phyloP scores from a whole-genome alignment of 2,329 filamentous ascomycete genomes.

The Endoconidiophora laricicola region DNA sequence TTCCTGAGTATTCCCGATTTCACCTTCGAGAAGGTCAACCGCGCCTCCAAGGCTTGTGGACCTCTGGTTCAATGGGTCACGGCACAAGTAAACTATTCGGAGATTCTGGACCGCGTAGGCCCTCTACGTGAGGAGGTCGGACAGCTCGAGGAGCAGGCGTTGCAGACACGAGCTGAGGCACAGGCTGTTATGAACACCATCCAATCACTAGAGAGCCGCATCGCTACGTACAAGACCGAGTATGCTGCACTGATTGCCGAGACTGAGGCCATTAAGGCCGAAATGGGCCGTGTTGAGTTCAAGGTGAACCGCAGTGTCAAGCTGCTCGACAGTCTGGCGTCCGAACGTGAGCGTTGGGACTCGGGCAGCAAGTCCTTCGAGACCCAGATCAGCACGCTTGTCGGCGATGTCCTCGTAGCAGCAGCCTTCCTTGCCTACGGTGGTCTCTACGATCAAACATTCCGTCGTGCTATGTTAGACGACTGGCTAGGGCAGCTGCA shows the following conservation, averaged over 20 bases:
- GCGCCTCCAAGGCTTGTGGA: conserved; percentile 90
- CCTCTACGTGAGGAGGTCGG: conserved; percentile 81
- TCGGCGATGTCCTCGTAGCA: conserved; percentile 91
- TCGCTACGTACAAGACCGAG: conserved; percentile 87
- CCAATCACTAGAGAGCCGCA: conserved; percentile 67
- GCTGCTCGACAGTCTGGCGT: conserved; percentile 84
- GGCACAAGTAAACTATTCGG: conserved; percentile 95
- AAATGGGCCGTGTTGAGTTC: conserved; percentile 92
- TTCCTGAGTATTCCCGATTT: conserved; percentile 90
- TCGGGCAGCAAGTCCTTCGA: conserved; percentile 96
- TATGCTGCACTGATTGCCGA: conserved; percentile 93
- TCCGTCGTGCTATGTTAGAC: conserved; percentile 93
- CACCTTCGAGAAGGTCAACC: conserved; percentile 89
- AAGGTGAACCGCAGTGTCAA: conserved; percentile 95
- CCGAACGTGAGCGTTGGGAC: conserved; percentile 86
- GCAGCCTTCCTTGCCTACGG: conserved; percentile 94
- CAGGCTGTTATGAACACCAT: conserved; percentile 84
- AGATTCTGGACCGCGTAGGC: conserved; percentile 85
- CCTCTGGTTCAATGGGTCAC: conserved; percentile 94
- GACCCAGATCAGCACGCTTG: conserved; percentile 89
- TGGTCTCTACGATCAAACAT: conserved; percentile 93
- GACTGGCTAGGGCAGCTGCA: conserved; percentile 92
- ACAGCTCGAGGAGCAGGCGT: conserved; percentile 69
- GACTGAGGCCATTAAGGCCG: conserved; percentile 89
- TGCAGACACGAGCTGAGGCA: conserved; percentile 86